Conservation (phyloP, 805 yeast species). For the Myxozyma vanderwaltii region DNA sequence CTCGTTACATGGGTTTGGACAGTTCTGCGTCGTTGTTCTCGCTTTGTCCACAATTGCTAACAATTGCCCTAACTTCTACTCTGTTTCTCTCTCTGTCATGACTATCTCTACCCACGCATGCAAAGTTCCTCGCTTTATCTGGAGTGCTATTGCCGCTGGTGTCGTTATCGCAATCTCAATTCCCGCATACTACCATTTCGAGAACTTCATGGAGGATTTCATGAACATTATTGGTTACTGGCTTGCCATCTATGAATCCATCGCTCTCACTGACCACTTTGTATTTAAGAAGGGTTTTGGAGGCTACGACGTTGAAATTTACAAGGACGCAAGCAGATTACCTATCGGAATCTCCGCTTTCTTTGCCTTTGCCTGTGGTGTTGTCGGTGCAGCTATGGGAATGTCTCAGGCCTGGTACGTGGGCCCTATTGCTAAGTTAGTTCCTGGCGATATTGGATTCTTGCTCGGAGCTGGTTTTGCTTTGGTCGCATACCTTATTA, state of each 20-base stretch:
- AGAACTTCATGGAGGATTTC: slow-evolving; percentile 64
- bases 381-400: slow-evolving; percentile 81
- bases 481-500: slow-evolving; percentile 57
- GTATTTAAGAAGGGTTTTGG: slow-evolving; percentile 60
- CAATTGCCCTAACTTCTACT: slow-evolving; percentile 92
- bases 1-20: slow-evolving; percentile 84
- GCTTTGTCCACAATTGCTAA: slow-evolving; percentile 86
- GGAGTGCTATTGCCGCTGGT: slow-evolving; percentile 77
- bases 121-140: slow-evolving; percentile 74
- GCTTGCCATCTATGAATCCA: slow-evolving; percentile 78
- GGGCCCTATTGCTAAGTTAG: slow-evolving; percentile 62
- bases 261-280: slow-evolving; percentile 78
- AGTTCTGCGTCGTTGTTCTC: slow-evolving; percentile 83
- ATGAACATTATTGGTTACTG: slow-evolving; percentile 81
- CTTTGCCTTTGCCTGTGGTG: slow-evolving; percentile 77
- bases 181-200: slow-evolving; percentile 68
- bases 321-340: slow-evolving; percentile 43
- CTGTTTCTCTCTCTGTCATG: slow-evolving; percentile 83
- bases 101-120: slow-evolving; percentile 74
- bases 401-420: slow-evolving; percentile 84
- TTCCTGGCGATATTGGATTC: slow-evolving; percentile 85
- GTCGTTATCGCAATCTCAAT: slow-evolving; percentile 67
- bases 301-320: slow-evolving; percentile 48
- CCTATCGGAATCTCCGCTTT: slow-evolving; percentile 81
- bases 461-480: slow-evolving; percentile 72